Percentiles rank a stretch among this genome's conserved stretches.
phyloP scores from a whole-genome alignment of 495 filamentous ascomycete genomes.

The Haplographium delicatum region DNA sequence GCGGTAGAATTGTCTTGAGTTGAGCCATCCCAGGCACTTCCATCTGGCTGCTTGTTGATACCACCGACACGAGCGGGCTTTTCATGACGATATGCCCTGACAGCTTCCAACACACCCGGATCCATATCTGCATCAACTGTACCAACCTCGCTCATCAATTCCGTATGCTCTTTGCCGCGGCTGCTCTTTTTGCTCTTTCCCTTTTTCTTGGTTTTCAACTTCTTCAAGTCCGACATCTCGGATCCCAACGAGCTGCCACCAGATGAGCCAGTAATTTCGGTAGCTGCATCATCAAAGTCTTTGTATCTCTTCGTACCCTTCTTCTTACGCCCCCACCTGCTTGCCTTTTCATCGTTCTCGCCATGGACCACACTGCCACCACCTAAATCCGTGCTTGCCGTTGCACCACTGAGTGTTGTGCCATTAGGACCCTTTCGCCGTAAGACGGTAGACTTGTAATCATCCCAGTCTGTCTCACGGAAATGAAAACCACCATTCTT shows the following conservation, averaged over 20 bases:
- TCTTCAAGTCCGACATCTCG: slow-evolving; percentile 19
- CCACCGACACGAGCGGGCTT: slow-evolving; percentile 80
- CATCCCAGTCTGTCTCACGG: slow-evolving; percentile 84
- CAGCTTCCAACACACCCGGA: slow-evolving; percentile 45
- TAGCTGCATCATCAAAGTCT: slow-evolving; percentile 37
- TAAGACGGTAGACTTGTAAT: slow-evolving; percentile 96
- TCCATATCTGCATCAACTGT: slow-evolving; percentile 19
- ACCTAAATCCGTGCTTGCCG: slow-evolving; percentile 72
- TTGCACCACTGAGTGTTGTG: slow-evolving; percentile 71
- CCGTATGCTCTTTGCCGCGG: background rate
- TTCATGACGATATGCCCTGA: slow-evolving; percentile 75
- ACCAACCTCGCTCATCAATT: slow-evolving; percentile 1
- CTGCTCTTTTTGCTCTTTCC: slow-evolving; percentile 20
- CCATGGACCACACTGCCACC: slow-evolving; percentile 42
- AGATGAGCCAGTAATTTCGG: slow-evolving; percentile 22
- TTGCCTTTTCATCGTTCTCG: slow-evolving; percentile 11
- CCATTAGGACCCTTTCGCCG: slow-evolving; percentile 87
- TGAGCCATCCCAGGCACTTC: slow-evolving; percentile 60
- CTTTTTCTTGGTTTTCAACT: slow-evolving; percentile 37
- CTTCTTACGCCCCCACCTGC: slow-evolving; percentile 34
- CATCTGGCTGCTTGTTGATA: slow-evolving; percentile 72
- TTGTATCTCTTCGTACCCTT: slow-evolving; percentile 33
- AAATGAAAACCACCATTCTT: slow-evolving; percentile 92
- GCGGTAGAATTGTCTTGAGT: slow-evolving; percentile 36
- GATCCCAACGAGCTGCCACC: slow-evolving; percentile 4